Percentiles rank a stretch among this genome's conserved stretches.
These are phyloP conservation scores for Entomortierella beljakovae DNA, from an alignment of 192 early-diverging fungal genomes.

Conservation along the genomic window DNA sequence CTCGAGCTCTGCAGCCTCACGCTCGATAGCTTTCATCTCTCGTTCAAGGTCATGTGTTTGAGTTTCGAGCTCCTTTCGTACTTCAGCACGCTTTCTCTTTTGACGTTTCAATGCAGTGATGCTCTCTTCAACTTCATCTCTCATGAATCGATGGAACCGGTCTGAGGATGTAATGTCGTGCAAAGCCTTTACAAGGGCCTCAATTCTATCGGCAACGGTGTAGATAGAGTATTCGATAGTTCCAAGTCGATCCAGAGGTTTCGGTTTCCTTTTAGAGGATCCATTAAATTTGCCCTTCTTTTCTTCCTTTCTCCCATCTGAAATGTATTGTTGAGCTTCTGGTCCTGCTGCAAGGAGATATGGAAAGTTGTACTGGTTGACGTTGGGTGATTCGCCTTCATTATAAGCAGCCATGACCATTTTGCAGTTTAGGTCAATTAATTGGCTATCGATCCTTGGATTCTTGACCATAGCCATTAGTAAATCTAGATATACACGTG, in stretches of 20 bases:
- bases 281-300: conserved; percentile 34
- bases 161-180: conserved; percentile 42
- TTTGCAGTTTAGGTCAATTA: conserved; percentile 41
- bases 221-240: conserved; percentile 35
- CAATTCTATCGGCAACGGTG: conserved; percentile 31
- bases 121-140: conserved; percentile 46
- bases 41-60: conserved; percentile 34
- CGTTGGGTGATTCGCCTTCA: conserved; percentile 15
- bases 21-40: conserved; percentile 45
- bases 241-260: conserved; percentile 15
- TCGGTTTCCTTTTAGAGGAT: conserved; percentile 9
- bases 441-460: conserved; percentile 30
- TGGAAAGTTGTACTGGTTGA: conserved; percentile 36
- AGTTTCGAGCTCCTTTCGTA: conserved; percentile 36
- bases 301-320: conserved; percentile 27
- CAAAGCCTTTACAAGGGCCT: conserved; percentile 40
- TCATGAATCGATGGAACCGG: conserved; percentile 45
- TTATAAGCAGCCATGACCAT: conserved; percentile 46
- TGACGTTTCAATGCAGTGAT: conserved; percentile 37
- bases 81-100: conserved; percentile 36
- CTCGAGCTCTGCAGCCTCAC: conserved; percentile 32
- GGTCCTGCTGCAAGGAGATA: conserved; percentile 36
- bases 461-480: conserved; percentile 41
- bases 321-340: conserved; percentile 6
- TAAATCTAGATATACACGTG: conserved; percentile 15